Evolutionary conservation across 2,329 filamentous ascomycete species (phyloP).

Genomic region (Periglandula ipomoeae): DNA sequence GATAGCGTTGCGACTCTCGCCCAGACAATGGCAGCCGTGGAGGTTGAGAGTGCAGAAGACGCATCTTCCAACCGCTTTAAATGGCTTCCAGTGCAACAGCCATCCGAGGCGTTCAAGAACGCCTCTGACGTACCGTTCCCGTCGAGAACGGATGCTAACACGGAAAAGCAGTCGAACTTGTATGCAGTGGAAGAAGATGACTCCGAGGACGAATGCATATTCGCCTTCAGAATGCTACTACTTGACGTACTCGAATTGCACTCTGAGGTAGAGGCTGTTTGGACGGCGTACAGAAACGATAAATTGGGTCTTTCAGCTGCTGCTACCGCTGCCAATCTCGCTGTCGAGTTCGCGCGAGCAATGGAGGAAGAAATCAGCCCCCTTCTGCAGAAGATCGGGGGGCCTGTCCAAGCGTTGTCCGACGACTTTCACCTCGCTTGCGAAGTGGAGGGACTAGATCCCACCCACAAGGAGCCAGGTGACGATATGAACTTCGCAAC

Average conservation of each 20-base stretch:
- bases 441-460: not conserved
- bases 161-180: not conserved
- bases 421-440: not conserved
- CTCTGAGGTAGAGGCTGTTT: not conserved
- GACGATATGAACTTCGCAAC: not conserved
- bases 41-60: too few species aligned
- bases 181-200: not conserved
- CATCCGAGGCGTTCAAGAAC: not conserved
- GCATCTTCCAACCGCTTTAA: not conserved
- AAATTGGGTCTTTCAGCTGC: not conserved
- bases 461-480: not conserved
- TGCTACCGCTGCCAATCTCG: not conserved
- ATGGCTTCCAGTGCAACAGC: not conserved
- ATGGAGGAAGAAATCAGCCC: not conserved
- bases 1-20: not conserved
- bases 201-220: not conserved
- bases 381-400: not conserved
- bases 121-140: not conserved
- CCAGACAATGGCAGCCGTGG: too few species aligned
- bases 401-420: not conserved
- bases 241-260: not conserved
- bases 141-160: not conserved
- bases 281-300: not conserved
- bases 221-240: not conserved
- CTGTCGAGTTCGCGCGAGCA: not conserved